Percentiles rank a stretch among this genome's conserved stretches.
Conservation (phyloP, 371 early-diverging fungal species). For the Encephalitozoon cuniculi region DNA sequence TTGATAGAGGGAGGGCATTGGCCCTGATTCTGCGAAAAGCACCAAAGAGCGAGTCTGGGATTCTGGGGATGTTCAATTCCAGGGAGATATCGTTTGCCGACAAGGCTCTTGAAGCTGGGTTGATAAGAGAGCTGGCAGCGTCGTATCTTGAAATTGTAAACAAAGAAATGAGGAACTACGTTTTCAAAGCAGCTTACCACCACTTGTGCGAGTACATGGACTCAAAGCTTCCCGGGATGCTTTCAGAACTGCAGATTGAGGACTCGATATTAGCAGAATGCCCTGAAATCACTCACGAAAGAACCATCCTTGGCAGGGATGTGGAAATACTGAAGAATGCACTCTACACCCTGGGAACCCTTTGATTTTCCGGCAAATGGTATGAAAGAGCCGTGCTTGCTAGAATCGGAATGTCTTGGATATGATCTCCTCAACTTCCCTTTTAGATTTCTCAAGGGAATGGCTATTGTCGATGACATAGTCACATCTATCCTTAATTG, state of each 20-base stretch:
- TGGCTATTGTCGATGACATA: background rate
- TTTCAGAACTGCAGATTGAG: background rate
- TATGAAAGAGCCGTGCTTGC: background rate
- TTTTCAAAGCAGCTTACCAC: background rate
- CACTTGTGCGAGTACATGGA: background rate
- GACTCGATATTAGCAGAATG: background rate
- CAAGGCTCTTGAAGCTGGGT: background rate
- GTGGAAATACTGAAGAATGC: background rate
- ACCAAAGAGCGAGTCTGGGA: background rate
- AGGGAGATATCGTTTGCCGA: background rate
- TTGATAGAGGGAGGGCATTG: background rate
- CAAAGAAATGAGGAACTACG: conserved; percentile 3
- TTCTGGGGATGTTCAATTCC: background rate
- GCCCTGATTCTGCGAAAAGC: background rate
- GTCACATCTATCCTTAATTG: background rate
- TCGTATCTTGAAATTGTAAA: conserved; percentile 3
- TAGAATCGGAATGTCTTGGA: background rate
- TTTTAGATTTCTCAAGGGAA: background rate
- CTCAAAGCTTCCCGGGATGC: no score
- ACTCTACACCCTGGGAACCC: background rate
- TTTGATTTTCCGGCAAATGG: background rate
- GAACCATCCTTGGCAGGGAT: background rate
- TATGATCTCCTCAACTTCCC: background rate
- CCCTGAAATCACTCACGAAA: background rate
- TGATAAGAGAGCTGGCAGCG: background rate